phyloP scores from a whole-genome alignment of 1,139 yeast species.

The Sugiyamaella grinbergsii region DNA sequence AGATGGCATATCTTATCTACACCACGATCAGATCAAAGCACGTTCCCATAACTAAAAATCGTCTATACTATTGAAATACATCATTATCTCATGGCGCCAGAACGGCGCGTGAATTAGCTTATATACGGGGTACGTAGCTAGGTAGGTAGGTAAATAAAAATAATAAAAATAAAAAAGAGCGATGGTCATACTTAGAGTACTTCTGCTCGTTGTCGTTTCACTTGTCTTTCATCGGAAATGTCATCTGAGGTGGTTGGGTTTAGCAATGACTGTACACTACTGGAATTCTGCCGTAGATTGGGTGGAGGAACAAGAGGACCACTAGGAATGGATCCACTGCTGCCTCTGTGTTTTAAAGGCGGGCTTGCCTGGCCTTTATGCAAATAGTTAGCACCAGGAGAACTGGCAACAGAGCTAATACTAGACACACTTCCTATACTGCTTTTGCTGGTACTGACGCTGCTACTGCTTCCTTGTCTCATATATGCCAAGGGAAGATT shows the following conservation, averaged over 20 bases:
- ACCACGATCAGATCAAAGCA: too few species aligned
- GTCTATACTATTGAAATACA: neutral
- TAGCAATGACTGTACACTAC: conserved; percentile 33
- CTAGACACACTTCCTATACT: conserved; percentile 19
- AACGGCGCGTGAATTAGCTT: neutral
- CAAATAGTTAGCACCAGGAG: conserved; percentile 12
- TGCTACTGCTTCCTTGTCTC: conserved; percentile 21
- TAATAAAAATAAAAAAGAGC: neutral
- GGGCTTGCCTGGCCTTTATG: conserved; percentile 15
- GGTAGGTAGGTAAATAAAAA: neutral
- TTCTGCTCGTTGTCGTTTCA: conserved; percentile 19
- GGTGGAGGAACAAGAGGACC: conserved; percentile 9
- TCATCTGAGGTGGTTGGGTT: conserved; percentile 29
- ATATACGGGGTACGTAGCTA: too few species aligned
- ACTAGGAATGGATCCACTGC: conserved; percentile 8
- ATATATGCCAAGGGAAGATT: conserved; percentile 2
- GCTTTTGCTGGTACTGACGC: conserved; percentile 16
- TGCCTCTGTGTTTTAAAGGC: conserved; percentile 11
- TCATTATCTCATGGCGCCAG: neutral
- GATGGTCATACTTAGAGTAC: neutral
- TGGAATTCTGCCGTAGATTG: conserved; percentile 19
- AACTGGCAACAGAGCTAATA: conserved; percentile 18
- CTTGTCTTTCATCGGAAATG: conserved; percentile 20
- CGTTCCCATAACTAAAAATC: too few species aligned
- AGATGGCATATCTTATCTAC: too few species aligned